phyloP scores from a whole-genome alignment of 1,284 basidiomycete genomes.

The Boletus semigastroideus region DNA sequence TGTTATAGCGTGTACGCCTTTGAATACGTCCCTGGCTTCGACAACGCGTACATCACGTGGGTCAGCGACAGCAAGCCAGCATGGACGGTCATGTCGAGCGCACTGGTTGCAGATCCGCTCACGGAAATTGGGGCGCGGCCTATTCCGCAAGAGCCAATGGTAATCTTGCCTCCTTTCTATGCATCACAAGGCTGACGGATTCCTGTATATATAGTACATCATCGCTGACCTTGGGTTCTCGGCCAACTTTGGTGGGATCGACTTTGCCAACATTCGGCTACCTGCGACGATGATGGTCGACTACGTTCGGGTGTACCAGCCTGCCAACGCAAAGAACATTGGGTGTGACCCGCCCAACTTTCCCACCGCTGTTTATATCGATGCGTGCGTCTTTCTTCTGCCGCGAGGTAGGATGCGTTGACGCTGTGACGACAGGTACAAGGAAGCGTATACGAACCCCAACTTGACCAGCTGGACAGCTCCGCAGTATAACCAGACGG shows the following conservation, averaged over 20 bases:
- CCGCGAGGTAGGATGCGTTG: background rate
- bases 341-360: constrained; percentile 41
- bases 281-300: constrained; percentile 44
- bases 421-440: constrained; percentile 26
- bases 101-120: constrained; percentile 39
- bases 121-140: constrained; percentile 48
- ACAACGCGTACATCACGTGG: constrained; percentile 53
- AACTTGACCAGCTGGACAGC: constrained; percentile 38
- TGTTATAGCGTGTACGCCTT: constrained; percentile 37
- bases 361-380: constrained; percentile 38
- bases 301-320: constrained; percentile 47
- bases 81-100: constrained; percentile 46
- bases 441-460: constrained; percentile 40
- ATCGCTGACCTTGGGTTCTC: constrained; percentile 46
- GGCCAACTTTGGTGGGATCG: constrained; percentile 40
- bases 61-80: constrained; percentile 38
- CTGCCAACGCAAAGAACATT: constrained; percentile 34
- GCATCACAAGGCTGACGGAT: constrained; percentile 1
- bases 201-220: constrained; percentile 36
- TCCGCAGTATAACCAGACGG: constrained; percentile 37
- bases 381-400: constrained; percentile 29
- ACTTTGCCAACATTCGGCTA: constrained; percentile 38
- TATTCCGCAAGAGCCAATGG: constrained; percentile 55
- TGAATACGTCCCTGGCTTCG: constrained; percentile 36
- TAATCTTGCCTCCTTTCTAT: constrained; percentile 9